A percentile compares a stretch with the other conserved stretches of the same genome.
Conservation (phyloP, 768 basidiomycete species). For the Hygrocybe coccinea region DNA sequence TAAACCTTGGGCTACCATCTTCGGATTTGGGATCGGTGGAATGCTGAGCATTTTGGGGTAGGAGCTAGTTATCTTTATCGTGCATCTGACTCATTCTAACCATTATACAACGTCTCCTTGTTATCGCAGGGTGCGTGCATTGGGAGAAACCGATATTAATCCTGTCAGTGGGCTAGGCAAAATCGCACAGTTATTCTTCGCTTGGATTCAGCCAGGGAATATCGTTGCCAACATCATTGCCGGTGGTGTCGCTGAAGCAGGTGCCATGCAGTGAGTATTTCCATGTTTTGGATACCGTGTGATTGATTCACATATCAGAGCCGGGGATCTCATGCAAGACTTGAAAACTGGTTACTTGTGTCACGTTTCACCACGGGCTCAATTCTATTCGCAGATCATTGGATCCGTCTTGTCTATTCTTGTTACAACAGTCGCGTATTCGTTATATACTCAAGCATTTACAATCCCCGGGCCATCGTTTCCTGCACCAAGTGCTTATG, state of each 20-base stretch:
- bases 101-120: slow-evolving; percentile 6
- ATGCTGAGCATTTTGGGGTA: slow-evolving; percentile 85
- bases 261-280: slow-evolving; percentile 74
- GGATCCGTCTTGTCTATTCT: slow-evolving; percentile 85
- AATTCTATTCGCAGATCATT: slow-evolving; percentile 91
- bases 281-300: background rate
- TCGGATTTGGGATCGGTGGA: slow-evolving; percentile 79
- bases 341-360: slow-evolving; percentile 95
- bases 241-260: slow-evolving; percentile 93
- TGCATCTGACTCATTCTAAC: background rate
- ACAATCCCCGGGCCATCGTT: slow-evolving; percentile 91
- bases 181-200: slow-evolving; percentile 90
- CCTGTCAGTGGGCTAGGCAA: slow-evolving; percentile 93
- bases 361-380: slow-evolving; percentile 85
- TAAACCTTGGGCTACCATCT: slow-evolving; percentile 88
- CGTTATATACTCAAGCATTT: slow-evolving; percentile 83
- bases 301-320: slow-evolving; percentile 40
- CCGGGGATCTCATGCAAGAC: slow-evolving; percentile 98
- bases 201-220: slow-evolving; percentile 90
- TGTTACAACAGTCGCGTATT: slow-evolving; percentile 83
- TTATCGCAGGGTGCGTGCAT: slow-evolving; percentile 68
- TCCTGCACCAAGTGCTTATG: slow-evolving; percentile 91
- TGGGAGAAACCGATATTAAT: slow-evolving; percentile 94
- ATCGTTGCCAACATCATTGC: slow-evolving; percentile 98
- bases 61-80: slow-evolving; percentile 18